phyloP scores from a whole-genome alignment of 495 filamentous ascomycete species.

The Trichoderma reesei region DNA sequence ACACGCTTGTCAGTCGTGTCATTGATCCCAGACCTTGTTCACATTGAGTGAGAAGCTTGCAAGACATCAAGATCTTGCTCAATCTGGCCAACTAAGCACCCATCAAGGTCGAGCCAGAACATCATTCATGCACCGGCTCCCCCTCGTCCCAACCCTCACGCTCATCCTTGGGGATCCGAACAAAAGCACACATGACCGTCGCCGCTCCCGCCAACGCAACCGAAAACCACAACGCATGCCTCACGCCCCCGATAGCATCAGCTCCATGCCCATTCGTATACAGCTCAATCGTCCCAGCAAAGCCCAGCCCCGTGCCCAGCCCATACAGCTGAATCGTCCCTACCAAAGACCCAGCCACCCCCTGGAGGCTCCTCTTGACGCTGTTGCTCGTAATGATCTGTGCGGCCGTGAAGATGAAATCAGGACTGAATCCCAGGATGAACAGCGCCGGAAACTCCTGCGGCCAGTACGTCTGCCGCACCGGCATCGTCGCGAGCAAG shows the following conservation, averaged over 20 bases:
- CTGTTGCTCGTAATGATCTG: slow-evolving; percentile 48
- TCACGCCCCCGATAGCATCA: background rate
- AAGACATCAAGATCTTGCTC: background rate
- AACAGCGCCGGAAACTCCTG: slow-evolving; percentile 41
- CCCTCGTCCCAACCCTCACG: slow-evolving; percentile 3
- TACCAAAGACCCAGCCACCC: slow-evolving; percentile 39
- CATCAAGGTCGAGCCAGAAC: background rate
- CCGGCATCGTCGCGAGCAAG: slow-evolving; percentile 39
- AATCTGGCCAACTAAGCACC: too few relatives aligned
- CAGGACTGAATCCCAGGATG: slow-evolving; percentile 37
- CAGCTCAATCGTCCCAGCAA: background rate
- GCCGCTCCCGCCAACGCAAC: background rate
- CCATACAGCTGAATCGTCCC: slow-evolving; percentile 40
- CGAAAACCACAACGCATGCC: background rate
- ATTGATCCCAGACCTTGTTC: background rate
- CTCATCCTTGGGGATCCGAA: slow-evolving; percentile 4
- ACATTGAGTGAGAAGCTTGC: too few relatives aligned
- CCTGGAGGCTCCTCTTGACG: slow-evolving; percentile 39
- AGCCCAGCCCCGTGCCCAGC: background rate
- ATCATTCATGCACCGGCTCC: background rate
- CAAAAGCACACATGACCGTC: background rate
- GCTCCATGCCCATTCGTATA: background rate
- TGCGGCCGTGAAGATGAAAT: slow-evolving; percentile 41
- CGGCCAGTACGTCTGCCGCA: slow-evolving; percentile 41
- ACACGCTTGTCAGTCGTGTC: background rate